Conservation (phyloP, 768 basidiomycete species). For the Cubamyces sp. region DNA sequence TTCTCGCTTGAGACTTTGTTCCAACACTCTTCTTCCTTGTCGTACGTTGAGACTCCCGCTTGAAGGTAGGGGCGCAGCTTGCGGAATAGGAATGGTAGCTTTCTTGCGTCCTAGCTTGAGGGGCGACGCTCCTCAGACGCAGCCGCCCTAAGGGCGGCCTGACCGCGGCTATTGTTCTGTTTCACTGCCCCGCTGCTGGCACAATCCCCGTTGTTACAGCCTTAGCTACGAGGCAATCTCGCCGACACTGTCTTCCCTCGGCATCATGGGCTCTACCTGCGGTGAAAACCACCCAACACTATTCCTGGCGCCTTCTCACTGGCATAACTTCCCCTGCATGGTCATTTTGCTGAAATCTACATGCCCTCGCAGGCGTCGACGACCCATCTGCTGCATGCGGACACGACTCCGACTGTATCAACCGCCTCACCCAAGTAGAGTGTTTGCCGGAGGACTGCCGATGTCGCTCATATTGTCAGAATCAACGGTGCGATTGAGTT, state of each 20-base stretch:
- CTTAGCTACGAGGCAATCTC: no score
- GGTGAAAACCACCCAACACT: not conserved
- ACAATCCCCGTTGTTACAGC: no score
- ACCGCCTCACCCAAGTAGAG: slow-evolving; percentile 95
- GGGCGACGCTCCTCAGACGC: not conserved
- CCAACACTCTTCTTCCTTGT: not conserved
- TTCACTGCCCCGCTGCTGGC: not conserved
- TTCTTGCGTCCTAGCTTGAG: not conserved
- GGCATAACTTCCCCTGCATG: slow-evolving; percentile 15
- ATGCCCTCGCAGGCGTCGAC: slow-evolving; percentile 51
- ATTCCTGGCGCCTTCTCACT: not conserved
- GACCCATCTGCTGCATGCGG: slow-evolving; percentile 77
- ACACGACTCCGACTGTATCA: slow-evolving; percentile 91
- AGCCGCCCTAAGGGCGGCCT: slow-evolving; percentile 6
- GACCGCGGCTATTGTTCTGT: not conserved
- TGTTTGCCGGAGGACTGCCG: slow-evolving; percentile 91
- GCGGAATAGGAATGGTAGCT: no score
- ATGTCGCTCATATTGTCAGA: slow-evolving; percentile 80
- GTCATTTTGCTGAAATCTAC: not conserved
- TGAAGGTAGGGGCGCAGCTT: no score
- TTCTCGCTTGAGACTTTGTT: not conserved
- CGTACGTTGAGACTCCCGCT: no score
- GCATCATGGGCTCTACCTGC: no score
- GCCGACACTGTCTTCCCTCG: no score
- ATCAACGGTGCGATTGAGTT: slow-evolving; percentile 75